These are phyloP conservation scores for Neurospora sp. DNA, from an alignment of 2,329 filamentous ascomycete species.

Conservation along the genomic window DNA sequence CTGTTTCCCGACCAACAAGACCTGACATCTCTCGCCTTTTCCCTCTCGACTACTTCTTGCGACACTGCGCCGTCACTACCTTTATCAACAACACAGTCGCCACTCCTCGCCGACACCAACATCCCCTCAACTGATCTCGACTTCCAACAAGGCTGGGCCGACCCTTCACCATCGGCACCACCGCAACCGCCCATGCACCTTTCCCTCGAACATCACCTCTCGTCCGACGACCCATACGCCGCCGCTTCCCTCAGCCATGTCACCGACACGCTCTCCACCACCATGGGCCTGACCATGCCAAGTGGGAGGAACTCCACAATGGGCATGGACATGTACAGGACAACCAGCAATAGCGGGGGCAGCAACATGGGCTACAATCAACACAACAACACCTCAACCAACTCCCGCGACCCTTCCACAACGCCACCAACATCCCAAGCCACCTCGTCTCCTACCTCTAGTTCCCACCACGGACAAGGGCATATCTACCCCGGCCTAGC, in stretches of 20 bases:
- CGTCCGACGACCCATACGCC: background rate
- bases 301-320: background rate
- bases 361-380: background rate
- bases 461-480: background rate
- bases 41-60: background rate
- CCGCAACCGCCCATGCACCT: conserved; percentile 4
- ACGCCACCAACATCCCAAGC: conserved; percentile 3
- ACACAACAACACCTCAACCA: background rate
- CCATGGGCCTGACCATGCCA: background rate
- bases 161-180: background rate
- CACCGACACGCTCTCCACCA: background rate
- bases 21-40: background rate
- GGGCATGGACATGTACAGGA: background rate
- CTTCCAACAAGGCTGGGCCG: background rate
- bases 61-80: background rate
- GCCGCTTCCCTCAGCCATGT: conserved; percentile 4
- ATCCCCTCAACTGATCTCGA: no score
- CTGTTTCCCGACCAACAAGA: background rate
- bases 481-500: conserved; percentile 10
- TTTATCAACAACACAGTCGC: background rate
- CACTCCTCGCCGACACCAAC: conserved; percentile 1
- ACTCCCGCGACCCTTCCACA: background rate
- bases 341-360: background rate
- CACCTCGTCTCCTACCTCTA: background rate
- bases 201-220: background rate